Conservation (phyloP, 805 yeast species). For the Wickerhamiella cacticola region DNA sequence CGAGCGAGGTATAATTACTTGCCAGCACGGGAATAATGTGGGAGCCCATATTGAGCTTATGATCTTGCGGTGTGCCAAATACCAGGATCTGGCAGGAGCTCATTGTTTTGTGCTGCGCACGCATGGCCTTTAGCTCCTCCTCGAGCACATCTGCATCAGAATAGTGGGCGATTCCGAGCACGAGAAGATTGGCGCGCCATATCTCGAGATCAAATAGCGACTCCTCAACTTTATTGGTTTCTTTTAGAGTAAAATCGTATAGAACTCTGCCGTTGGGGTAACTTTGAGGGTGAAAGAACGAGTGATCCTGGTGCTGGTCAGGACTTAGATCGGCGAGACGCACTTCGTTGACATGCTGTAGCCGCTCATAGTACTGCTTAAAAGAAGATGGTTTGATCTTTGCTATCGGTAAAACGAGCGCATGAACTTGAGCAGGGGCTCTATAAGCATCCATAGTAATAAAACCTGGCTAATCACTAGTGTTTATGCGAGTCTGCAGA, state of each 20-base stretch:
- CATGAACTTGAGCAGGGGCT: slow-evolving; percentile 54
- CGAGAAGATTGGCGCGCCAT: slow-evolving; percentile 55
- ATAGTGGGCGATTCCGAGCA: slow-evolving; percentile 36
- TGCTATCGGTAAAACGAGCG: slow-evolving; percentile 58
- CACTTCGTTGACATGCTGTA: slow-evolving; percentile 47
- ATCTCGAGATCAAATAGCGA: slow-evolving; percentile 85
- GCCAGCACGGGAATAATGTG: slow-evolving; percentile 21
- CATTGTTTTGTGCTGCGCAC: slow-evolving; percentile 1
- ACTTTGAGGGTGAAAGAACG: slow-evolving; percentile 68
- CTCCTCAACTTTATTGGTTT: slow-evolving; percentile 44
- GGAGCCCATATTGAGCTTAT: background rate
- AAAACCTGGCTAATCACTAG: no score
- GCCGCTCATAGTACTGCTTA: slow-evolving; percentile 32
- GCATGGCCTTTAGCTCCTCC: slow-evolving; percentile 22
- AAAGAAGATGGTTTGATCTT: slow-evolving; percentile 35
- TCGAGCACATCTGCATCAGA: slow-evolving; percentile 23
- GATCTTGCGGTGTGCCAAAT: slow-evolving; percentile 32
- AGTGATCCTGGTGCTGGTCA: slow-evolving; percentile 23
- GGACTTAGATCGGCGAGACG: slow-evolving; percentile 68
- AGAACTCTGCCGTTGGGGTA: slow-evolving; percentile 67
- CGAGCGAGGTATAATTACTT: slow-evolving; percentile 33
- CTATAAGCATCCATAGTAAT: slow-evolving; percentile 20
- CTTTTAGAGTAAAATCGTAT: slow-evolving; percentile 40
- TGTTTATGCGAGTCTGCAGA: no score
- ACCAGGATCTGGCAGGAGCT: slow-evolving; percentile 31